Evolutionary conservation across 2,329 filamentous ascomycete genomes (phyloP), one percentile per base, ranked within the genome.

Genomic region (Fusarium keratoplasticum): DNA sequence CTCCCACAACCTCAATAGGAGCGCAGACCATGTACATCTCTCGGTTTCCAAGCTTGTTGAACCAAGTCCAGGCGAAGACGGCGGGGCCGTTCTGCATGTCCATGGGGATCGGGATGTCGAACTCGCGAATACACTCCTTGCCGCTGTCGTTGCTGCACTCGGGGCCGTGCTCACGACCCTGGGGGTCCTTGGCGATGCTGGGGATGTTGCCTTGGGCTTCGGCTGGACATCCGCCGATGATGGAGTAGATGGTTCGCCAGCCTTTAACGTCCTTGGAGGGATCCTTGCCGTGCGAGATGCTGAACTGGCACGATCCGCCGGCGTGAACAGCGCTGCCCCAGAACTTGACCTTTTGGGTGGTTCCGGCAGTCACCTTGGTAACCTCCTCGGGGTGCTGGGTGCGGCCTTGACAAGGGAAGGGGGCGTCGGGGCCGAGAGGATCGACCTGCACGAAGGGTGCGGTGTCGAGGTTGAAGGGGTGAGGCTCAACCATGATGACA

Each of bases 11-110:
- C 66, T 89, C 89, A 75, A 95, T 89, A 52, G 89, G 86, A 2
- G 94, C 93, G 79, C 94, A 96, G 83, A 94, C 94, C 92, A 95
- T 95, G 87, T 96, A 96, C 89, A 93, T 94, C 81, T 96, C 94
- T 33, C 94, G 88, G 82, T 95, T 95, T 18, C 94, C 93, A 38
- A 93, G 83, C 74, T 91, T 86, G 86, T 95, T 95, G 84, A 94
- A 92, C 92, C 92, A 94, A 18, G 90, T 91, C 94, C 94, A 96
- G 20, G 90, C 90, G 58, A 96, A 89, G 20, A 95, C 81, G 50
- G 91, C 92, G 22, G 90, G 88, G 81, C 82, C 85, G 71, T 79
- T 79, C 68, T 78, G 72, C 73, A 79, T 77, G 3, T 78, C 62
- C 66, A 79, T 77, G 1, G 77, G 77, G 6, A 79, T 76, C 1